These are phyloP conservation scores for Pythium grandisporangium DNA, from an alignment of 352 stramenopile species.

Conservation along the genomic window DNA sequence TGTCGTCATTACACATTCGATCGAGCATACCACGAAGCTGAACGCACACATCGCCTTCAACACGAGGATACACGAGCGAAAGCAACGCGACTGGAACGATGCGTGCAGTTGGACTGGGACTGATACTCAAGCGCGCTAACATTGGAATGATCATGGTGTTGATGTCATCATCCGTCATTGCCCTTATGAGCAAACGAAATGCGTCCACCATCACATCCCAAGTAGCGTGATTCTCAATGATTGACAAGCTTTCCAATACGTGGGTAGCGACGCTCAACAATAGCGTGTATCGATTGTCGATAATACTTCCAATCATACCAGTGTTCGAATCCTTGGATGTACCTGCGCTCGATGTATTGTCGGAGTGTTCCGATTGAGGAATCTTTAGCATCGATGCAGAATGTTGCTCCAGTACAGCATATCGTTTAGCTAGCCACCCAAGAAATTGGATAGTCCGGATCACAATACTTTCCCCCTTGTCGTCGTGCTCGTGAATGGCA, in stretches of 20 bases:
- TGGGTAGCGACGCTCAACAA: conserved; percentile 70
- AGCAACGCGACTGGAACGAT: conserved; percentile 78
- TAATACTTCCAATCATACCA: conserved; percentile 2
- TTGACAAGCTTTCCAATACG: conserved; percentile 78
- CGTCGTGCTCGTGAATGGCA: conserved; percentile 79
- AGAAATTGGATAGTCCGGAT: conserved; percentile 80
- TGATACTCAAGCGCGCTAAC: conserved; percentile 75
- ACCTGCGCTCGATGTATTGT: too few relatives aligned
- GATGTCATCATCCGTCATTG: conserved; percentile 53
- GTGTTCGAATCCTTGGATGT: conserved; percentile 2
- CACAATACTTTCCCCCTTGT: conserved; percentile 82
- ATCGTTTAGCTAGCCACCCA: conserved; percentile 63
- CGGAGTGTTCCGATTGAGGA: too few relatives aligned
- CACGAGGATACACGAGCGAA: conserved; percentile 63
- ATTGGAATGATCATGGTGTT: conserved; percentile 63
- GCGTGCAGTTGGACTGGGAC: conserved; percentile 70
- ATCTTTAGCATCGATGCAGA: conserved; percentile 15
- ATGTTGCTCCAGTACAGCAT: conserved; percentile 53
- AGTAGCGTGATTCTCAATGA: conserved; percentile 85
- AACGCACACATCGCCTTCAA: conserved; percentile 60
- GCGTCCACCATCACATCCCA: conserved; percentile 86
- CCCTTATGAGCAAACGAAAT: conserved; percentile 58
- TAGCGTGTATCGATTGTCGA: conserved; percentile 37
- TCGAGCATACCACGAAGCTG: conserved; percentile 84
- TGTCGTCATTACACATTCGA: conserved; percentile 81